Conservation (phyloP, 1,139 yeast species). For the Pichia sp. region DNA sequence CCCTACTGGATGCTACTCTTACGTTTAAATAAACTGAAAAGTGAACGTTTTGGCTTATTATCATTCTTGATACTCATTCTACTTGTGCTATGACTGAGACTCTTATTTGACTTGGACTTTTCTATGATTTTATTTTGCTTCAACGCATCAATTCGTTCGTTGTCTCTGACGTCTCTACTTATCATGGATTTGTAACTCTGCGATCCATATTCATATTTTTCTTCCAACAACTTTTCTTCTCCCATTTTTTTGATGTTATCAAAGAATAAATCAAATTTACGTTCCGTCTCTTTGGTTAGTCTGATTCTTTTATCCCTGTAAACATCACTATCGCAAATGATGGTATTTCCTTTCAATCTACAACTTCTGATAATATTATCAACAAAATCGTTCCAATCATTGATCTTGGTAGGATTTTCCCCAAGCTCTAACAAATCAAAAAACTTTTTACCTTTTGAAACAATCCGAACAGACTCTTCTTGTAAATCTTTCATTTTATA, state of each 20-base stretch:
- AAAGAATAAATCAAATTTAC: background rate
- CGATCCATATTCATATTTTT: too few species aligned
- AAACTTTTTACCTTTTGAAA: conserved; percentile 30
- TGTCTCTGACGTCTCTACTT: background rate
- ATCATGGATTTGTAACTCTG: background rate
- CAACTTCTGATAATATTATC: conserved; percentile 18
- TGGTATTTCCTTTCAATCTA: background rate
- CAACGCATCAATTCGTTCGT: background rate
- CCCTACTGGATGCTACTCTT: background rate
- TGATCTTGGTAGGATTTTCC: conserved; percentile 35
- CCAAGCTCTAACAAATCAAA: conserved; percentile 31
- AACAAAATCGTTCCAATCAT: conserved; percentile 32
- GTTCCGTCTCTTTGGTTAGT: background rate
- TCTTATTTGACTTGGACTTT: too few species aligned
- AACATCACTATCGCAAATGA: background rate
- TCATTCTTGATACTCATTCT: too few species aligned
- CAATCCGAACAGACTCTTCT: conserved; percentile 35
- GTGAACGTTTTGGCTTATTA: too few species aligned
- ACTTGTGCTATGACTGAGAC: too few species aligned
- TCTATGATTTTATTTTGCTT: too few species aligned
- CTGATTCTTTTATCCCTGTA: background rate
- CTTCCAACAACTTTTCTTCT: too few species aligned
- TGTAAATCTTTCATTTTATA: conserved; percentile 38
- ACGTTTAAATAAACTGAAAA: background rate
- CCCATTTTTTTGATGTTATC: background rate